Evolutionary conservation across 192 early-diverging fungal genomes (phyloP).

Genomic region (Coemansia sp.): DNA sequence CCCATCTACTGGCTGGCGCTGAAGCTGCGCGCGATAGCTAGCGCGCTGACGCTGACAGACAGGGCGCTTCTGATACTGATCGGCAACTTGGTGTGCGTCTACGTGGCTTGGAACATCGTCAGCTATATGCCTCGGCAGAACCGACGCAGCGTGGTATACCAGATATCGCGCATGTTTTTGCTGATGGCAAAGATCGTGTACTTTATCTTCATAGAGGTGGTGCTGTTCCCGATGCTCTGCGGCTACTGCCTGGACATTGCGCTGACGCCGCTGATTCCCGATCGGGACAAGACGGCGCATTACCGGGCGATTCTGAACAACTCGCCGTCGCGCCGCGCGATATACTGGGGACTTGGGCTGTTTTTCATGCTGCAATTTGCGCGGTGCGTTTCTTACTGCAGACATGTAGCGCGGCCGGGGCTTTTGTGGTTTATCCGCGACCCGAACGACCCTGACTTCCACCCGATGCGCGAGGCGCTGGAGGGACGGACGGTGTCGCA

Average conservation of each 20-base stretch:
- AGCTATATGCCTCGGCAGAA: slow-evolving; percentile 22
- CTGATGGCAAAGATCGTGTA: slow-evolving; percentile 65
- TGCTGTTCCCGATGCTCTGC: slow-evolving; percentile 82
- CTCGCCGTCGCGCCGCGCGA: slow-evolving; percentile 46
- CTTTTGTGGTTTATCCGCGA: slow-evolving; percentile 99
- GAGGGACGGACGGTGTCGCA: slow-evolving; percentile 73
- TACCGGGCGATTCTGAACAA: slow-evolving; percentile 15
- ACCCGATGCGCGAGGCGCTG: slow-evolving; percentile 90
- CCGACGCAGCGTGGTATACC: slow-evolving; percentile 23
- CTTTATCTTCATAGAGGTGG: slow-evolving; percentile 86
- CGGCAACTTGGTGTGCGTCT: slow-evolving; percentile 46
- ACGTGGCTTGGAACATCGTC: slow-evolving; percentile 56
- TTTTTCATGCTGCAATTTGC: slow-evolving; percentile 95
- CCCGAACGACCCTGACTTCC: slow-evolving; percentile 92
- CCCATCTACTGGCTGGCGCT: slow-evolving; percentile 55
- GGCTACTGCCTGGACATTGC: slow-evolving; percentile 82
- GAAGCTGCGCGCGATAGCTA: slow-evolving; percentile 17
- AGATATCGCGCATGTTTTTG: slow-evolving; percentile 32
- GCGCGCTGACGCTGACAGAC: slow-evolving; percentile 16
- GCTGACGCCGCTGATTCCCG: slow-evolving; percentile 72
- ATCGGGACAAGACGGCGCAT: slow-evolving; percentile 58
- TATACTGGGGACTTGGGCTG: slow-evolving; percentile 88
- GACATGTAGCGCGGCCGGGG: slow-evolving; percentile 83
- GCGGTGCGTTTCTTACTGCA: slow-evolving; percentile 73
- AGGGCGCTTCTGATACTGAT: slow-evolving; percentile 33